Conservation (phyloP, 192 early-diverging fungal genomes). For the Rhizophagus prolifer region DNA sequence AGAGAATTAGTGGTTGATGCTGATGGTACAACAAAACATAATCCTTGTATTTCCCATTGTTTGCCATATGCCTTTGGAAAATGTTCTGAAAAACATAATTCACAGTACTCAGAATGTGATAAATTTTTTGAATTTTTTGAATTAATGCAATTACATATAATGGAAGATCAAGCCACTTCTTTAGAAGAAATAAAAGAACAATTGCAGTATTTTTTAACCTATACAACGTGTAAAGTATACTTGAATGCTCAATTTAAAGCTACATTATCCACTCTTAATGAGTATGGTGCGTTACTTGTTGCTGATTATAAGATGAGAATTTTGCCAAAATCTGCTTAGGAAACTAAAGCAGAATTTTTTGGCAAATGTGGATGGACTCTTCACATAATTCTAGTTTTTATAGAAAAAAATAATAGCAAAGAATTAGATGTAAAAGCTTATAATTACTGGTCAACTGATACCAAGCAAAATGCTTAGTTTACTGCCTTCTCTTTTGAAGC, state of each 20-base stretch:
- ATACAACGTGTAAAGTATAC: neutral
- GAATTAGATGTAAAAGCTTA: neutral
- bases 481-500: neutral
- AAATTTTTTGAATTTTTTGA: slow-evolving; percentile 15
- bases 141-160: neutral
- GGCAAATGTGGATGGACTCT: neutral
- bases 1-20: neutral
- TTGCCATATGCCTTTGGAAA: neutral
- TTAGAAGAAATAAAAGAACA: neutral
- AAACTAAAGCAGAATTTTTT: neutral
- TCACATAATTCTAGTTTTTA: neutral
- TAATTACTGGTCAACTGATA: neutral
- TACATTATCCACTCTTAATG: neutral
- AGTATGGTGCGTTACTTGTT: neutral
- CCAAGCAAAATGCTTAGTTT: neutral
- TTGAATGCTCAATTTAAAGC: neutral
- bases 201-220: neutral
- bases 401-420: neutral
- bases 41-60: neutral
- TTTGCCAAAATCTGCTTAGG: neutral
- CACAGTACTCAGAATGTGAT: neutral
- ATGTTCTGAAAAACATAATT: neutral
- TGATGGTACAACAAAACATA: neutral
- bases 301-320: neutral
- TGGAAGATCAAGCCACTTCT: neutral